Base-by-base conservation (phyloP, 345 rosid genomes). In the Eucalyptus shirleyi region DNA sequence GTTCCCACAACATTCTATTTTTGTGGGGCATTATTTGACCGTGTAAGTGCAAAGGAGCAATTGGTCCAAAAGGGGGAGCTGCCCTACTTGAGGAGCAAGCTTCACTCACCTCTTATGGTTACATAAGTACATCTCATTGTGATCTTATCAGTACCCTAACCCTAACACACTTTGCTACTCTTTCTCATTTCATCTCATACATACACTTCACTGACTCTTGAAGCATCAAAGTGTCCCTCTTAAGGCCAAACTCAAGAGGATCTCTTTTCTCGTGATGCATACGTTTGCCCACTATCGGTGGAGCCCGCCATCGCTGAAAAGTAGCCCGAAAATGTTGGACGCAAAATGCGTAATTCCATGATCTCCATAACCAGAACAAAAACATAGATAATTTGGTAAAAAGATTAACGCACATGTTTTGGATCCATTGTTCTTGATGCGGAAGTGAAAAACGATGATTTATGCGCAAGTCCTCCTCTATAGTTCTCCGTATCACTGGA, bases 401-500 rank as follows among this genome's bases (percentile, higher is more conserved):
- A 51, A 51, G 4, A 51, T 51, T 51, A 51, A 51, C 0, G 9
- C 56, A 3, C 0, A 0, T 18, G 0, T 51, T 51, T 51, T 18
- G 56, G 9, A 51, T 51, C 23, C 1, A 51, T 18, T 4, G 4
- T 51, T 51, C 23, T 51, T 51, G 56, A 51, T 51, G 56, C 1
- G 7, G 1, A 18, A 51, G 56, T 1, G 23, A 51, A 51, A 51
- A 51, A 18, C 0, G 4, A 51, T 3, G 21, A 18, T 51, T 9
- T 9, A 51, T 9, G 0, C 2, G 4, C 56, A 51, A 51, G 56
- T 51, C 23, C 0, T 51, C 18, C 9, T 51, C 56, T 51, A 51
- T 51, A 3, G 2, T 0, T 2, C 4, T 51, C 0, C 4, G 4
- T 51, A 18, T 51, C 56, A 51, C 23, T 51, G 0, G 23, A 9